Percentiles rank a stretch among this genome's conserved stretches.
These are phyloP conservation scores for Cercis canadensis DNA, from an alignment of 306 rosid genomes.

Conservation along the genomic window DNA sequence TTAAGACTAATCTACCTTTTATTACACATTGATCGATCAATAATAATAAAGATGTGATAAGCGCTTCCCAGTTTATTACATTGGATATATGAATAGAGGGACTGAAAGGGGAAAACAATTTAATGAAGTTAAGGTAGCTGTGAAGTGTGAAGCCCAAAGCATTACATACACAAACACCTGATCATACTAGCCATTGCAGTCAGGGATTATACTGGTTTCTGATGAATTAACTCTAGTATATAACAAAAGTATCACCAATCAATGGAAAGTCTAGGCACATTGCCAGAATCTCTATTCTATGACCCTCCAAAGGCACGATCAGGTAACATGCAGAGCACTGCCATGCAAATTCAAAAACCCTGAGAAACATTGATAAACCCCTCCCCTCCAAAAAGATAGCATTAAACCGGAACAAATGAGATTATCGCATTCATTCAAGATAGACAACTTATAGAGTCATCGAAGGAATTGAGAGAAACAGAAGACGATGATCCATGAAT, in stretches of 20 bases:
- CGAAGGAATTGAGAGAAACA: constrained; percentile 7
- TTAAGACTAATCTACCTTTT: neutral
- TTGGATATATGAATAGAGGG: neutral
- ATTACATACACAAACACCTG: too few species aligned
- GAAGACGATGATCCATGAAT: neutral
- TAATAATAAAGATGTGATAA: neutral
- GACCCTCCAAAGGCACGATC: constrained; percentile 43
- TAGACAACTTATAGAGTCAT: neutral
- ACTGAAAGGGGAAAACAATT: too few species aligned
- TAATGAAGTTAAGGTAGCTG: neutral
- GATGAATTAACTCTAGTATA: constrained; percentile 3
- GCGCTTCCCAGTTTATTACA: neutral
- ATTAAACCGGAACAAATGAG: neutral
- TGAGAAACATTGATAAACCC: neutral
- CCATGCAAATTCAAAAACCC: constrained; percentile 35
- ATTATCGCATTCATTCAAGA: neutral
- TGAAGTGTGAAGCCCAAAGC: too few species aligned
- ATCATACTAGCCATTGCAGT: too few species aligned
- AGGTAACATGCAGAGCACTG: constrained; percentile 47
- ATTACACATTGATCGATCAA: constrained; percentile 13
- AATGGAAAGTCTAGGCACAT: constrained; percentile 51
- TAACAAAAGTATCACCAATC: constrained; percentile 29
- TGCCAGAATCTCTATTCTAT: constrained; percentile 39
- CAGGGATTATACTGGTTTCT: neutral
- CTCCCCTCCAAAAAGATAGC: constrained; percentile 11